Percentiles rank a stretch among this genome's conserved stretches.
Evolutionary conservation across 345 rosid genomes (phyloP).

Genomic region (Clausena lansium): DNA sequence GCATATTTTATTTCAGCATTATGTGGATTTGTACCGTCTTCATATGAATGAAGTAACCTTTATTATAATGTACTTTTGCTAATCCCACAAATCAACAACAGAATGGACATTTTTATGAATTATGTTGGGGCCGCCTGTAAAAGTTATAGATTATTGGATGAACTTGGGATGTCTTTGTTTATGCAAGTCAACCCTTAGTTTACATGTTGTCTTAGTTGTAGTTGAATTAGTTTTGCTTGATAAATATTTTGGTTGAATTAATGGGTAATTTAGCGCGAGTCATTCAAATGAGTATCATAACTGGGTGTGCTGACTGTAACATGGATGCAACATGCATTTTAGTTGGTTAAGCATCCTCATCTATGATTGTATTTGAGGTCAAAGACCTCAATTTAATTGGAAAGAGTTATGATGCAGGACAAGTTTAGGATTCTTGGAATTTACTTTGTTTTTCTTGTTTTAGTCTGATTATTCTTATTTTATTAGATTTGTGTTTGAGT

Average conservation of each 20-base stretch:
- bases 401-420: neutral
- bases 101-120: neutral
- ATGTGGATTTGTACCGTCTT: neutral
- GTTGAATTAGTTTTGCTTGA: constrained; percentile 4
- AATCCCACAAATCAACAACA: neutral
- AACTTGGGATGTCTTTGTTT: constrained; percentile 21
- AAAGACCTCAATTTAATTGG: constrained; percentile 9
- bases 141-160: constrained; percentile 14
- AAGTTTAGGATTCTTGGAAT: neutral
- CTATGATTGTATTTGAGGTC: constrained; percentile 2
- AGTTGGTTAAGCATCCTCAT: neutral
- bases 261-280: neutral
- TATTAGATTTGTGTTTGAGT: neutral
- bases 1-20: constrained; percentile 10
- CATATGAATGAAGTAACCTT: constrained; percentile 8
- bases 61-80: constrained; percentile 15
- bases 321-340: constrained; percentile 8
- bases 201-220: neutral
- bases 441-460: neutral
- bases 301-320: neutral
- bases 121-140: constrained; percentile 8
- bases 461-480: neutral
- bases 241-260: constrained; percentile 2
- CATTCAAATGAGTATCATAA: constrained; percentile 6
- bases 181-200: constrained; percentile 21